phyloP scores from a whole-genome alignment of 106 monocot genomes.

The Phalaenopsis aphrodite region DNA sequence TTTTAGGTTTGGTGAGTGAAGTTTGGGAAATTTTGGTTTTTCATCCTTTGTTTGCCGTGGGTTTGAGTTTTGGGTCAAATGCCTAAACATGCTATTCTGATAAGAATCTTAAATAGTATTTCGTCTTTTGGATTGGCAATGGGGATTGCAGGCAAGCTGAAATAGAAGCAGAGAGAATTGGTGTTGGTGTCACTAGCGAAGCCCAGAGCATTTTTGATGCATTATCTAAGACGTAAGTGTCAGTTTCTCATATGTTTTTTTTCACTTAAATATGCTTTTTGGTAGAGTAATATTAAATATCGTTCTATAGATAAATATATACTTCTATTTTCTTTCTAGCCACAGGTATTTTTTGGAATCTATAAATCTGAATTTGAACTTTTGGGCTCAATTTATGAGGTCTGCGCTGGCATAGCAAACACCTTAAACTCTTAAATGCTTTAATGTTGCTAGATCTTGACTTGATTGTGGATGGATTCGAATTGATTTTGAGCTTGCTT shows the following conservation, averaged over 20 bases:
- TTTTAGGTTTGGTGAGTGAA: neutral
- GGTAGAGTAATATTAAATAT: neutral
- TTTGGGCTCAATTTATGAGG: neutral
- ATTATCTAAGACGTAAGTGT: slow-evolving; percentile 83
- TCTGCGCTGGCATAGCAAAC: neutral
- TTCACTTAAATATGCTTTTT: neutral
- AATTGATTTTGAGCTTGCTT: too few relatives aligned
- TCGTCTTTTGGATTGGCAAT: neutral
- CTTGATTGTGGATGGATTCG: too few relatives aligned
- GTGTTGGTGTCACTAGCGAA: slow-evolving; percentile 76
- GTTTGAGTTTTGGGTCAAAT: neutral
- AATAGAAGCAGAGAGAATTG: slow-evolving; percentile 83
- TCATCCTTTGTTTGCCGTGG: neutral
- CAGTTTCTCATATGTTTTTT: neutral
- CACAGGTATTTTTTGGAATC: neutral
- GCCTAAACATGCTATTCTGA: neutral
- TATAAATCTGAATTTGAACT: neutral
- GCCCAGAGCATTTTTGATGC: slow-evolving; percentile 94
- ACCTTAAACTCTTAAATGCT: too few relatives aligned
- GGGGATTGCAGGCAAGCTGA: slow-evolving; percentile 65
- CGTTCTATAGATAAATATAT: neutral
- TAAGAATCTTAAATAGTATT: neutral
- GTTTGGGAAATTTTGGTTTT: neutral
- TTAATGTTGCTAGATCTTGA: too few relatives aligned
- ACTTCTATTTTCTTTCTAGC: neutral